These are phyloP conservation scores for Fusarium sp. DNA, from an alignment of 2,329 filamentous ascomycete species.

Conservation along the genomic window DNA sequence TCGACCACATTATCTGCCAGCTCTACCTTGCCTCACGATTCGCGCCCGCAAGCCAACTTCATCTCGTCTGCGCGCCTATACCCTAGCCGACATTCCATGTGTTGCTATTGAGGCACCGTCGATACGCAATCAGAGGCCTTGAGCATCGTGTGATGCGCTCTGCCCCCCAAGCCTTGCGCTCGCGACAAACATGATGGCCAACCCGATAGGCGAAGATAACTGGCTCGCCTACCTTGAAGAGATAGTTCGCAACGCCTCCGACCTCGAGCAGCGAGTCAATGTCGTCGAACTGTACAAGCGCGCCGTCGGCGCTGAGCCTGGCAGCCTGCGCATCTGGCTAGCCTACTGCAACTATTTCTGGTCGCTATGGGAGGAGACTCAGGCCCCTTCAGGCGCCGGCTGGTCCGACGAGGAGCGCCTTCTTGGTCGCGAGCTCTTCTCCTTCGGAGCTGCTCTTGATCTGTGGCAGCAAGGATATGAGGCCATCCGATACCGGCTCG, in stretches of 20 bases:
- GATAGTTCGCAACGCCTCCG: conserved; percentile 68
- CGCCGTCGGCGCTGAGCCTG: conserved; percentile 78
- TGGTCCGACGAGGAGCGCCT: conserved; percentile 77
- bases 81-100: conserved; percentile 13
- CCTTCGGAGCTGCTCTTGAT: conserved; percentile 72
- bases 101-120: conserved; percentile 20
- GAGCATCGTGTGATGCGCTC: conserved; percentile 42
- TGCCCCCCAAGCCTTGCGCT: conserved; percentile 22
- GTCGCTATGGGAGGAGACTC: conserved; percentile 74
- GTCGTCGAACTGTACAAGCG: conserved; percentile 79
- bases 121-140: neutral
- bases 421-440: conserved; percentile 78
- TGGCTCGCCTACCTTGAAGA: conserved; percentile 85
- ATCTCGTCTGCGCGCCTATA: neutral
- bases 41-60: neutral
- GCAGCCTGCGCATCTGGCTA: conserved; percentile 80
- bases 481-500: conserved; percentile 78
- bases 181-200: conserved; percentile 61
- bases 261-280: conserved; percentile 75
- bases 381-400: conserved; percentile 62
- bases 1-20: conserved; percentile 2
- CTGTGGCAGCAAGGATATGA: conserved; percentile 80
- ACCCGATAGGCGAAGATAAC: conserved; percentile 78
- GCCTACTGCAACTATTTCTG: conserved; percentile 84
- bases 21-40: conserved; percentile 1